Percentiles rank a stretch among this genome's conserved stretches.
phyloP scores from a whole-genome alignment of 1,284 basidiomycete species.

The Leccinum subspadiceum region DNA sequence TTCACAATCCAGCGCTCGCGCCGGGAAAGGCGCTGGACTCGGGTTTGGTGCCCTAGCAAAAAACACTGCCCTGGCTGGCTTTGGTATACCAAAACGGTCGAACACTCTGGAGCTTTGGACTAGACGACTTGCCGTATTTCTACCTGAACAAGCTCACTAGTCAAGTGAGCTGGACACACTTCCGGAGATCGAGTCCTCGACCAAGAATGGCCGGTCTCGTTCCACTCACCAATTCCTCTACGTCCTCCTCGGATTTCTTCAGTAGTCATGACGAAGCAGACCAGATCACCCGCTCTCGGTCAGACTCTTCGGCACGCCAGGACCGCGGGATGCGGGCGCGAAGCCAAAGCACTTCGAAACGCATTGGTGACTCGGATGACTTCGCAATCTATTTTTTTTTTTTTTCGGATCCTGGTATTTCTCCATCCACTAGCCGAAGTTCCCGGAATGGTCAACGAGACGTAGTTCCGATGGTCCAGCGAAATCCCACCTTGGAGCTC shows the following conservation, averaged over 20 bases:
- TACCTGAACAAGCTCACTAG: conserved; percentile 77
- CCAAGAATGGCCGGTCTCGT: conserved; percentile 28
- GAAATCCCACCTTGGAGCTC: too few species aligned
- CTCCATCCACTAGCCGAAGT: too few species aligned
- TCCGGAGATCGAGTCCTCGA: conserved; percentile 40
- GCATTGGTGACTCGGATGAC: too few species aligned
- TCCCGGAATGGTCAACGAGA: too few species aligned
- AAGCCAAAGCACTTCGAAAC: conserved; percentile 32
- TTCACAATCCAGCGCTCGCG: conserved; percentile 54
- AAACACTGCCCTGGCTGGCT: conserved; percentile 41
- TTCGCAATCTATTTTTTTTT: too few species aligned
- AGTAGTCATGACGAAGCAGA: conserved; percentile 28
- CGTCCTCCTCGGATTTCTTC: conserved; percentile 30
- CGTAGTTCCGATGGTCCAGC: too few species aligned
- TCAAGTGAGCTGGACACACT: conserved; percentile 67
- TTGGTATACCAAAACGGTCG: conserved; percentile 57
- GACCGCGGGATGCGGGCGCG: conserved; percentile 25
- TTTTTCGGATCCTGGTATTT: too few species aligned
- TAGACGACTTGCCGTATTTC: conserved; percentile 73
- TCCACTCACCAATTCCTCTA: conserved; percentile 34
- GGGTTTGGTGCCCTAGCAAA: conserved; percentile 38
- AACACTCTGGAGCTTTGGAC: conserved; percentile 78
- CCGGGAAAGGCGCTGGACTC: conserved; percentile 51
- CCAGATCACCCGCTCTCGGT: conserved; percentile 33
- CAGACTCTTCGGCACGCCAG: conserved; percentile 32